These are phyloP conservation scores for Pestalotiopsis sp. DNA, from an alignment of 2,329 filamentous ascomycete genomes.

Conservation along the genomic window DNA sequence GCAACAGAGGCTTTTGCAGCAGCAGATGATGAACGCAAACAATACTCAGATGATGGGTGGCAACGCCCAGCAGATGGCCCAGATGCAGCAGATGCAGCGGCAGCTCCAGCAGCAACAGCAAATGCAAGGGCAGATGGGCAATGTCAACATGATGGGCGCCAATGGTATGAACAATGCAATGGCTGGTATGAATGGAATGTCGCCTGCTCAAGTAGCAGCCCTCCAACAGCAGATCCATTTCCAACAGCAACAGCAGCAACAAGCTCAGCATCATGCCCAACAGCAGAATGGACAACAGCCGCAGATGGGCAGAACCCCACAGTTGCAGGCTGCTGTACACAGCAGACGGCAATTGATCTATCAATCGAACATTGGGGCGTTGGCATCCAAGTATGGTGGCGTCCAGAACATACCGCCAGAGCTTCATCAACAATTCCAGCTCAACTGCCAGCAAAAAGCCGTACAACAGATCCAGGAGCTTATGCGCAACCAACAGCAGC, in stretches of 20 bases:
- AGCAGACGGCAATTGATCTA: slow-evolving; percentile 41
- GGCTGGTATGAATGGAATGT: slow-evolving; percentile 25
- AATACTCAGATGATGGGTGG: slow-evolving; percentile 29
- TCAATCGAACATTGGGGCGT: slow-evolving; percentile 34
- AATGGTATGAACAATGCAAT: slow-evolving; percentile 10
- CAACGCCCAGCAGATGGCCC: slow-evolving; percentile 36
- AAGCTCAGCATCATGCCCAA: slow-evolving; percentile 6
- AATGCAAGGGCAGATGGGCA: slow-evolving; percentile 30
- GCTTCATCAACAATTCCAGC: slow-evolving; percentile 45
- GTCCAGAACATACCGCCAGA: slow-evolving; percentile 49
- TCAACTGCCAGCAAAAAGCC: slow-evolving; percentile 41
- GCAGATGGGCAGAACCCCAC: not conserved
- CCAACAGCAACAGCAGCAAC: slow-evolving; percentile 32
- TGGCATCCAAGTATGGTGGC: slow-evolving; percentile 41
- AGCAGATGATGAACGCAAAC: slow-evolving; percentile 41
- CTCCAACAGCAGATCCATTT: slow-evolving; percentile 36
- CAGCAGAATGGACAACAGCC: slow-evolving; percentile 15
- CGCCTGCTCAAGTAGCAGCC: slow-evolving; percentile 29
- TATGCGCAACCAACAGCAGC: slow-evolving; percentile 21
- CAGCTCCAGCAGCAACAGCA: slow-evolving; percentile 44
- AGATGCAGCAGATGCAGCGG: slow-evolving; percentile 37
- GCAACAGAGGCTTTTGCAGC: slow-evolving; percentile 42
- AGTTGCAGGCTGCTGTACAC: slow-evolving; percentile 31
- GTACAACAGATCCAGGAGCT: slow-evolving; percentile 15
- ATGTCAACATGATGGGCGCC: slow-evolving; percentile 44